Evolutionary conservation across 2,329 filamentous ascomycete species (phyloP).

Genomic region (Neoarthrinium moseri): DNA sequence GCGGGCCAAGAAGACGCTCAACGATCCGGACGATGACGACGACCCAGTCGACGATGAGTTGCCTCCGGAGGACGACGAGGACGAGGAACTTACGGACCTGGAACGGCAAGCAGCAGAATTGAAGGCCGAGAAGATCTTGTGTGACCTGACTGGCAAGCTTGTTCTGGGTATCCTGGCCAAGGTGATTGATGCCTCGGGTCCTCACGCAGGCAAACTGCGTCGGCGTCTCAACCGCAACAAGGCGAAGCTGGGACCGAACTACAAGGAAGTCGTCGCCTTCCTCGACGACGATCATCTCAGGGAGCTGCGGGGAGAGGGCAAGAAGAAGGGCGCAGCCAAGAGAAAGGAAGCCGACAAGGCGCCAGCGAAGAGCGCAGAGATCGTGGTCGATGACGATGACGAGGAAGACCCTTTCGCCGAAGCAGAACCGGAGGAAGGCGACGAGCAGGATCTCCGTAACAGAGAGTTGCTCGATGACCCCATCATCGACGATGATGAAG

Average conservation of each 20-base stretch:
- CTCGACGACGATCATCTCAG: conserved; percentile 68
- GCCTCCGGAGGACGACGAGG: conserved; percentile 58
- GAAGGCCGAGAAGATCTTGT: conserved; percentile 80
- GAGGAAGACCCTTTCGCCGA: conserved; percentile 45
- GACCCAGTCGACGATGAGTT: conserved; percentile 64
- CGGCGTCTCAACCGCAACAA: conserved; percentile 77
- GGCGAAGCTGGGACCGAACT: conserved; percentile 77
- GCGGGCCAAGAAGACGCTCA: conserved; percentile 60
- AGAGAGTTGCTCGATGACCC: conserved; percentile 53
- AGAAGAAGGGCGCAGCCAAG: conserved; percentile 39
- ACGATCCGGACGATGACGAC: conserved; percentile 71
- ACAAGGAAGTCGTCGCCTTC: conserved; percentile 78
- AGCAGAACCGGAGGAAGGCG: conserved; percentile 56
- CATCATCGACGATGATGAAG: conserved; percentile 40
- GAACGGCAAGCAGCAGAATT: conserved; percentile 65
- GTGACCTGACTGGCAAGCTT: conserved; percentile 80
- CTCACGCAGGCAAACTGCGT: conserved; percentile 62
- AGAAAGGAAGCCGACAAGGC: conserved; percentile 41
- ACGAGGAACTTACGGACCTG: conserved; percentile 52
- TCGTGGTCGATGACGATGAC: conserved; percentile 41
- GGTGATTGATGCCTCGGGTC: conserved; percentile 66
- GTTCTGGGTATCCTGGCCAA: conserved; percentile 76
- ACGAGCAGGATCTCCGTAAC: conserved; percentile 54
- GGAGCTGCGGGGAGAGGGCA: conserved; percentile 36
- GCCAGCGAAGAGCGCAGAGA: conserved; percentile 42